Evolutionary conservation across 169 alveolate species (phyloP), one percentile per base, ranked within the genome.

Genomic region (Cryptosporidium viatorum): DNA sequence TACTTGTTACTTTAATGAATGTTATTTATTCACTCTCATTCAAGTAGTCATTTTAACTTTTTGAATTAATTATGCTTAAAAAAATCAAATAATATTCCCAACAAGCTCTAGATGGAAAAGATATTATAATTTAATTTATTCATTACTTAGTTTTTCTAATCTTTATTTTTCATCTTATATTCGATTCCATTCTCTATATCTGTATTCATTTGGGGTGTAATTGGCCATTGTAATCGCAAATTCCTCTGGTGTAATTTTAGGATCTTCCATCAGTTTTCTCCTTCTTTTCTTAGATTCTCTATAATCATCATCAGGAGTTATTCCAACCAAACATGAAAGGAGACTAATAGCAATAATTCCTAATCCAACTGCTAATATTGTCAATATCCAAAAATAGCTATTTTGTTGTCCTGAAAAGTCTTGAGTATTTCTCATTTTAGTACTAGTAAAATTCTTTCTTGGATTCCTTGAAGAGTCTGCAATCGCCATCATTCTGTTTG

Each of bases 281-380:
- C 89, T 80, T 43, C 89, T 80, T 62, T 43, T 80, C 41, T 80
- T 80, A 8, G 80, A 60, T 14, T 59, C 75, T 41, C 45, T 80
- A 48, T 31, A 80, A 35, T 80, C 50, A n/a, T 80, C 75, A 80
- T 80, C 89, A 1, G 89, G 89, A 41, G 75, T 65, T 23, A 80
- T 33, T 4, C 89, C 89, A 12, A 80, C 68, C 55, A 80, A 80
- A 80, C 89, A 80, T 4, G 75, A 59, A 31, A 65, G 67, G 12
- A 80, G 45, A 23, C 89, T 80, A 29, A 80, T 62, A 18, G 89
- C 89, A 45, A 80, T 43, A 5, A 80, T 3, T 2, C 80, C 89
- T 8, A 80, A 31, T 29, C 51, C 65, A 14, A 80, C 89, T 31
- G 89, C 89, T 45, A 80, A 2, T 3, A 80, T 50, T 21, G 75